Evolutionary conservation across 1,139 yeast genomes (phyloP).

Genomic region (Hemisphaericaspora subhashii): DNA sequence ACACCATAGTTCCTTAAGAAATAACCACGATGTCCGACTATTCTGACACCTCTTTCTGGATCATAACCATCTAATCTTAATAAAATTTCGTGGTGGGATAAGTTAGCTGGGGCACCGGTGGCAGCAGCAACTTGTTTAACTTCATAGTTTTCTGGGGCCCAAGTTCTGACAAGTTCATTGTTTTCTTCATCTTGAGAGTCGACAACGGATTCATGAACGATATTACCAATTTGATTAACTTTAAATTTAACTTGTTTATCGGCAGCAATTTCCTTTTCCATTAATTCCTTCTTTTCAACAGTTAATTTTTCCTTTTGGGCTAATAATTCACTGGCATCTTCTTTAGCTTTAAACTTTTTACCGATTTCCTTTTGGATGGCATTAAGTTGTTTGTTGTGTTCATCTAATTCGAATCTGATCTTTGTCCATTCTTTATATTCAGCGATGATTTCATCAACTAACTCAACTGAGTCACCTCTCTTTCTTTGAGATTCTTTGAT

Average conservation of each 20-base stretch:
- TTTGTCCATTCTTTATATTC: constrained; percentile 93
- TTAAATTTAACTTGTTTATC: constrained; percentile 73
- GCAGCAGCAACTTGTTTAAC: constrained; percentile 67
- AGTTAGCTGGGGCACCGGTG: constrained; percentile 71
- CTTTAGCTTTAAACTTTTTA: constrained; percentile 87
- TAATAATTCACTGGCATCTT: constrained; percentile 83
- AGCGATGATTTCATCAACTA: constrained; percentile 90
- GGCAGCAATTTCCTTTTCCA: constrained; percentile 72
- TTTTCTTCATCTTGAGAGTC: constrained; percentile 86
- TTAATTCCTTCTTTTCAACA: constrained; percentile 65
- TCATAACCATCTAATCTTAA: constrained; percentile 96
- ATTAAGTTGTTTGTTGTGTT: constrained; percentile 81
- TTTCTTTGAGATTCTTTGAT: constrained; percentile 88
- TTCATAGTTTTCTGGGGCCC: constrained; percentile 72
- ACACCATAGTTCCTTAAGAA: constrained; percentile 95
- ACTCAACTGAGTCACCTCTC: constrained; percentile 91
- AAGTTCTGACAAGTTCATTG: constrained; percentile 81
- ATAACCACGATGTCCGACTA: constrained; percentile 98
- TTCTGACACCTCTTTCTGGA: constrained; percentile 97
- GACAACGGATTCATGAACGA: constrained; percentile 90
- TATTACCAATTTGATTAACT: constrained; percentile 88
- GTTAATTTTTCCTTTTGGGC: constrained; percentile 76
- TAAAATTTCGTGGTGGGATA: constrained; percentile 94
- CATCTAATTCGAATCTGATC: constrained; percentile 90
- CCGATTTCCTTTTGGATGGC: constrained; percentile 92